A percentile compares a stretch with the other conserved stretches of the same genome.
Evolutionary conservation across 805 yeast species (phyloP).

Genomic region (Spathaspora arborariae): DNA sequence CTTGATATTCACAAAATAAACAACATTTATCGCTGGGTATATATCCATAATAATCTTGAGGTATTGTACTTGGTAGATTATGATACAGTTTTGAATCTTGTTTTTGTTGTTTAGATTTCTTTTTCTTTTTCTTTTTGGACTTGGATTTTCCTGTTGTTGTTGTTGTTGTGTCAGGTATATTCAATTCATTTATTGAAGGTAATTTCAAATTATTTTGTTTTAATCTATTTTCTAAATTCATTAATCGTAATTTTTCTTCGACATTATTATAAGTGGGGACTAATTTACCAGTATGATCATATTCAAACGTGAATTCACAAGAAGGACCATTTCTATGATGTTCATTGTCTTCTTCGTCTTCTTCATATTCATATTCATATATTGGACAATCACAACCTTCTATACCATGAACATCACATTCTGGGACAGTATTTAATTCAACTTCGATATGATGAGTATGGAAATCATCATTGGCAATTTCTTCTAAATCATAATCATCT

Average conservation of each 20-base stretch:
- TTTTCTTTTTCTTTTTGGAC: conserved; percentile 22
- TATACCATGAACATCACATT: conserved; percentile 26
- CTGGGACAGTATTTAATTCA: conserved; percentile 34
- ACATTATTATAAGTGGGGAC: conserved; percentile 37
- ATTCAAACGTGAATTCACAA: conserved; percentile 44
- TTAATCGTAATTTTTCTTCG: conserved; percentile 34
- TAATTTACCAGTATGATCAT: conserved; percentile 37
- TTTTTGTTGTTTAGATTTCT: conserved; percentile 2
- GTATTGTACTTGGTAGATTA: conserved; percentile 3
- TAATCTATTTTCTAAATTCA: conserved; percentile 22
- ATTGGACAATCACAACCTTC: conserved; percentile 25
- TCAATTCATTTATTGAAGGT: conserved; percentile 3
- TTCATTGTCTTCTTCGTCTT: conserved; percentile 12
- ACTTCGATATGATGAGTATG: conserved; percentile 39
- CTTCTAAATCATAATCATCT: conserved; percentile 37
- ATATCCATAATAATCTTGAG: conserved; percentile 6
- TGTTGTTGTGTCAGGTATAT: neutral
- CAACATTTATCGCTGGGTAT: conserved; percentile 25
- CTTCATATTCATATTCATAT: conserved; percentile 9
- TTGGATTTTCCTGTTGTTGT: conserved; percentile 12
- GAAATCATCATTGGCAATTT: conserved; percentile 16
- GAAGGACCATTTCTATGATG: conserved; percentile 28
- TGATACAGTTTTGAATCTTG: neutral
- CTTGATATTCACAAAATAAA: conserved; percentile 51
- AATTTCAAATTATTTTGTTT: conserved; percentile 5